Base-by-base conservation (phyloP, 176 grass and related monocot genomes). In the Puya raimondii region DNA sequence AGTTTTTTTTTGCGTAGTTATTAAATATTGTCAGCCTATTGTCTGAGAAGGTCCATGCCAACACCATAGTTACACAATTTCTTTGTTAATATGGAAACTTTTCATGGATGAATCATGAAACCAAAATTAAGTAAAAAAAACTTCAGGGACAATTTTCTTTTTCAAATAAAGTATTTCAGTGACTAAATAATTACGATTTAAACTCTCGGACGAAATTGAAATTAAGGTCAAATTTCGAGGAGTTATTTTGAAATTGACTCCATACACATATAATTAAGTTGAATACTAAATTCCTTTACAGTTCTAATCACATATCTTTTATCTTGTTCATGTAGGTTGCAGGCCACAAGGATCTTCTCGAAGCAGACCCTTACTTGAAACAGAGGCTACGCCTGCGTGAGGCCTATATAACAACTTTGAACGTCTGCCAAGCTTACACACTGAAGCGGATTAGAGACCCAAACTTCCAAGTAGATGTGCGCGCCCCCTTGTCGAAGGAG, bases 341-440 rank as follows among this genome's bases (percentile, higher is more conserved):
- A 1, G 82, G 89, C 25, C 89, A 92, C 70, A 65, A 49, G 0
- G 72, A 85, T 67, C 80, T 92, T 23, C 73, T 92, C 6, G 82
- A 88, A 73, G 80, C 66, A 0, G 85, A 88, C 64, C 89, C 89
- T 18, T 88, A 80, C 50, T 67, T 85, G 66, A 88, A 81, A 63
- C 89, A 88, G 53, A 68, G 89, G 50, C 71, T 92, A 57, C 63
- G 83, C 48, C 85, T 92, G 50, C 85, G 89, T 63, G 82, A 92
- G 71, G 76, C 89, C 17, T 92, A 92, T 70, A 92, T 85, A 76
- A 92, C 85, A 64, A 79, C 82, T 23, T 70, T 92, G 5, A 92
- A 85, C 76, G 85, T 88, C 49, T 92, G 89, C 73, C 85, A 92
- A 82, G 85, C 85, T 48, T 77, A 80, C 73, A 92, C 50, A 9